phyloP scores from a whole-genome alignment of 2,329 filamentous ascomycete genomes.

The Ciborinia camelliae region DNA sequence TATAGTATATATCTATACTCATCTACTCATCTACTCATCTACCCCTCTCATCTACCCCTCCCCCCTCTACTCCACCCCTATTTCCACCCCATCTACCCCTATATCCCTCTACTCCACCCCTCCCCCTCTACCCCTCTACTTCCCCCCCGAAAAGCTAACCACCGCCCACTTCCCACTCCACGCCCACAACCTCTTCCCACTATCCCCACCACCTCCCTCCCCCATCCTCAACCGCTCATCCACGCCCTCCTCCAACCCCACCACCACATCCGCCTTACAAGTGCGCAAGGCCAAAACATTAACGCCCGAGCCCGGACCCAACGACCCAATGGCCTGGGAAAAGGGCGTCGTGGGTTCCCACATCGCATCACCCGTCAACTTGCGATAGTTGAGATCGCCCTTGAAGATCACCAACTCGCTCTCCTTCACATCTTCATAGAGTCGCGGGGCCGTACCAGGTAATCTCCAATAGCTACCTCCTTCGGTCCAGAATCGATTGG shows the following conservation, averaged over 20 bases:
- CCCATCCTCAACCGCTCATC: conserved; percentile 74
- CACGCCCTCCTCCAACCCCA: conserved; percentile 75
- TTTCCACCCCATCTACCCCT: too few species aligned
- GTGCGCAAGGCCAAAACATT: conserved; percentile 85
- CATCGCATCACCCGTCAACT: conserved; percentile 77
- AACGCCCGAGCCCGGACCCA: conserved; percentile 77
- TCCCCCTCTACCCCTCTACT: conserved; percentile 36
- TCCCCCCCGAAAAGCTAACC: conserved; percentile 77
- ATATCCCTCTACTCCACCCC: too few species aligned
- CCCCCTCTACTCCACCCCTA: not conserved
- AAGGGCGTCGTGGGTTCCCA: conserved; percentile 92
- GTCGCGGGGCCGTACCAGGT: conserved; percentile 60
- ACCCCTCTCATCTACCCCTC: too few species aligned
- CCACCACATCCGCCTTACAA: conserved; percentile 94
- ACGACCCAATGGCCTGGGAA: conserved; percentile 74
- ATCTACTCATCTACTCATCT: not conserved
- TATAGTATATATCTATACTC: too few species aligned
- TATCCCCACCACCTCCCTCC: conserved; percentile 67
- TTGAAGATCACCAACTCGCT: conserved; percentile 94
- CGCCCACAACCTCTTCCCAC: conserved; percentile 72
- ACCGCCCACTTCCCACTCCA: conserved; percentile 97
- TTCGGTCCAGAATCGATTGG: conserved; percentile 89
- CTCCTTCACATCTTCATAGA: conserved; percentile 74
- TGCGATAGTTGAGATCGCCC: conserved; percentile 94
- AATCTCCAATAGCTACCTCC: conserved; percentile 86